Conservation (phyloP, 805 yeast genomes). For the Dipodascus geniculatus region DNA sequence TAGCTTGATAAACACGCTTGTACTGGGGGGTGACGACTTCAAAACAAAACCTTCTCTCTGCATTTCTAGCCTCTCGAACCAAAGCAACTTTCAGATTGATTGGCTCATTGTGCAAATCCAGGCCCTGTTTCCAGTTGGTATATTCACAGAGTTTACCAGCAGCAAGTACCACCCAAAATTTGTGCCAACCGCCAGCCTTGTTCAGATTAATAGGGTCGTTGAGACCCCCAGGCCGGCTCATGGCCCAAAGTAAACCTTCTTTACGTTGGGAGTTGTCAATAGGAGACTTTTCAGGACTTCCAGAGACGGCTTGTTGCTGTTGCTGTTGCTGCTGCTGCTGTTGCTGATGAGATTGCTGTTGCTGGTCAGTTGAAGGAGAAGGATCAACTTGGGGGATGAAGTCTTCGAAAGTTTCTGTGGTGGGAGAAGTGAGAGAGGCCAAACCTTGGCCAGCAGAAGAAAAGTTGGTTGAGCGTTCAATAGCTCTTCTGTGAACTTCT, state of each 20-base stretch:
- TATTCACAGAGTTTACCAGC: conserved; percentile 61
- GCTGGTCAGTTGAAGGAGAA: not conserved
- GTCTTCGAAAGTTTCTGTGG: not conserved
- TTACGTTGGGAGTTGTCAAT: conserved; percentile 16
- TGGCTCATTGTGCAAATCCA: conserved; percentile 49
- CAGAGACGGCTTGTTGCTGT: not conserved
- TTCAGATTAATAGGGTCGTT: conserved; percentile 23
- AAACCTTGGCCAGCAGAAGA: not conserved
- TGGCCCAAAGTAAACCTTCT: conserved; percentile 34
- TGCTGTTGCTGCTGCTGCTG: not conserved
- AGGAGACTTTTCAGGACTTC: conserved; percentile 4
- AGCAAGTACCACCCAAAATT: conserved; percentile 70
- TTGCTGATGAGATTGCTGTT: not conserved
- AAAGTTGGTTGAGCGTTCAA: conserved; percentile 21
- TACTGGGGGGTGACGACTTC: conserved; percentile 65
- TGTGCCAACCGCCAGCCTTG: conserved; percentile 54
- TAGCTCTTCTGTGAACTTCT: conserved; percentile 25
- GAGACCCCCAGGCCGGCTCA: conserved; percentile 28
- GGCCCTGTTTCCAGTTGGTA: conserved; percentile 69
- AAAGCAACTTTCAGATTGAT: conserved; percentile 61
- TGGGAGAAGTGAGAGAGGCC: conserved; percentile 3
- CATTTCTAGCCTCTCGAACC: conserved; percentile 34
- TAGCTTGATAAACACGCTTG: conserved; percentile 65
- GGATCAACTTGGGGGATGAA: not conserved
- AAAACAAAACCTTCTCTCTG: conserved; percentile 46